Evolutionary conservation across 164 flowering plant species (phyloP).

Genomic region (Kalanchoe fedtschenkoi): DNA sequence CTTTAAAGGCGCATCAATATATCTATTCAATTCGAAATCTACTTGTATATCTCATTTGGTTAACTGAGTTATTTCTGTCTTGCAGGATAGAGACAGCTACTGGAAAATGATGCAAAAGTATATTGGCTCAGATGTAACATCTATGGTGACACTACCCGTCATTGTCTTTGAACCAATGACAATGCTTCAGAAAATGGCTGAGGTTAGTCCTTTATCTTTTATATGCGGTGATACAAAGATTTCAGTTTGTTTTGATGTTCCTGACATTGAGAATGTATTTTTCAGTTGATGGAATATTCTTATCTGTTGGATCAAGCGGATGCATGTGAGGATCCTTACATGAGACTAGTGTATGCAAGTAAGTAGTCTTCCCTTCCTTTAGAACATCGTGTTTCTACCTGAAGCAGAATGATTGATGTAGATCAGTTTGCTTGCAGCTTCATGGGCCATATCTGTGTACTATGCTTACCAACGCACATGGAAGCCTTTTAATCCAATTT

Average conservation of each 20-base stretch:
- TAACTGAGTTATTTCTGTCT: neutral
- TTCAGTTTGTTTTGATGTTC: too few species aligned
- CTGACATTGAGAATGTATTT: neutral
- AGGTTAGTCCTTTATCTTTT: neutral
- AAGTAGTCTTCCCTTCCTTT: neutral
- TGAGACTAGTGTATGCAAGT: slow-evolving; percentile 5
- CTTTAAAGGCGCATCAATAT: too few species aligned
- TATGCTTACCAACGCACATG: slow-evolving; percentile 1
- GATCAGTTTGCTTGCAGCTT: neutral
- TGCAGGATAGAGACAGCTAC: neutral
- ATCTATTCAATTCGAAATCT: too few species aligned
- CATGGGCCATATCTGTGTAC: slow-evolving; percentile 5
- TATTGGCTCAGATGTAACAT: neutral
- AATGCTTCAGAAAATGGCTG: slow-evolving; percentile 5
- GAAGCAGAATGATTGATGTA: neutral
- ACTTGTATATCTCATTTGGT: neutral
- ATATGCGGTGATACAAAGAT: too few species aligned
- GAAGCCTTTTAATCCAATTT: slow-evolving; percentile 3
- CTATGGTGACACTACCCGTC: neutral
- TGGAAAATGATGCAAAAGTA: slow-evolving; percentile 4
- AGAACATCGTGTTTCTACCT: neutral
- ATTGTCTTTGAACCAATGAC: neutral
- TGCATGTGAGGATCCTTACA: slow-evolving; percentile 1
- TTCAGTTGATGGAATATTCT: slow-evolving; percentile 2
- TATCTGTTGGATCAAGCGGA: slow-evolving; percentile 1